A percentile compares a stretch with the other conserved stretches of the same genome.
These are phyloP conservation scores for Neurospora sp. DNA, from an alignment of 495 filamentous ascomycete genomes.

Conservation along the genomic window DNA sequence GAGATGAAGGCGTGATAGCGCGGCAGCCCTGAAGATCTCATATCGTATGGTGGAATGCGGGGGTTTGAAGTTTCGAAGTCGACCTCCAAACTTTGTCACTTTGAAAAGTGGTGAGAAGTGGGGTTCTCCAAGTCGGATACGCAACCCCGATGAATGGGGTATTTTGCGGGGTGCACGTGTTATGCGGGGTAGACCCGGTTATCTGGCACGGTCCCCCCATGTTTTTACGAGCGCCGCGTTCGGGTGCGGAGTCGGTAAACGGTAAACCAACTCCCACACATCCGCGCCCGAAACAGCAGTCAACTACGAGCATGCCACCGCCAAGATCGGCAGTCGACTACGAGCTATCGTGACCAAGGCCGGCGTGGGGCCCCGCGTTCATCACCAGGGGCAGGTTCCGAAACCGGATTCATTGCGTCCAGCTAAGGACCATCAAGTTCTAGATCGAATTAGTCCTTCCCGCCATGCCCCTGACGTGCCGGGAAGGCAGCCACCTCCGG, in stretches of 20 bases:
- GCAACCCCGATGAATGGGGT: background rate
- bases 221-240: no score
- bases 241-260: no score
- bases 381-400: no score
- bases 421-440: background rate
- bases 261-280: background rate
- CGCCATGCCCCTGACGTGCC: background rate
- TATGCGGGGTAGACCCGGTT: background rate
- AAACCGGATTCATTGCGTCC: no score
- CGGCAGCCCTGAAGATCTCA: no score
- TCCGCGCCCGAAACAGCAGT: background rate
- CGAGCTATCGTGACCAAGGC: background rate
- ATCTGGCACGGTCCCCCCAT: no score
- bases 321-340: background rate
- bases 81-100: no score
- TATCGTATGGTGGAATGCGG: no score
- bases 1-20: background rate
- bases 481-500: background rate
- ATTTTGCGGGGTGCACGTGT: background rate
- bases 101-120: no score
- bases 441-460: background rate
- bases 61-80: no score
- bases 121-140: no score
- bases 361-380: background rate
- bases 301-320: background rate